Conservation (phyloP, 2,329 filamentous ascomycete genomes). For the Calonectria pseudoreteaudii region DNA sequence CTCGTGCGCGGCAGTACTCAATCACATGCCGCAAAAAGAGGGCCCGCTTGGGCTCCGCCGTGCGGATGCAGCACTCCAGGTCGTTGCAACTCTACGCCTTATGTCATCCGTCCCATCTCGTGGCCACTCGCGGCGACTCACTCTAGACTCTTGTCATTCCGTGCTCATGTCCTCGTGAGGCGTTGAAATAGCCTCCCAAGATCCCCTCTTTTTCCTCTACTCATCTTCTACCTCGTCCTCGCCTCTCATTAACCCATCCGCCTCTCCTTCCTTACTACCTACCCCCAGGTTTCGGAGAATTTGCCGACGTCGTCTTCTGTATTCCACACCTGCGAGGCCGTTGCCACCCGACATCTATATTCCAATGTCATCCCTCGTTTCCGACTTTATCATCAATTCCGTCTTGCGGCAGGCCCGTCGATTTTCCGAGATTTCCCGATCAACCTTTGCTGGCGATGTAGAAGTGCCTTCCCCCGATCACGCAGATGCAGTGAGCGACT, state of each 20-base stretch:
- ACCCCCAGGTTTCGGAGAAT: constrained; percentile 5
- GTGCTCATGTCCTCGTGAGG: constrained; percentile 26
- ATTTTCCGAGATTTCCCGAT: constrained; percentile 65
- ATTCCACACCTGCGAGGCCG: constrained; percentile 11
- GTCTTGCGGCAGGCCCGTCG: constrained; percentile 74
- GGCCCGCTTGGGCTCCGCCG: constrained; percentile 27
- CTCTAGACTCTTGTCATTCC: constrained; percentile 41
- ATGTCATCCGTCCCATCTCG: constrained; percentile 39
- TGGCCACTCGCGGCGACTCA: constrained; percentile 28
- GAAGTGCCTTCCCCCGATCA: constrained; percentile 41
- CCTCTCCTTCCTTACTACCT: not conserved
- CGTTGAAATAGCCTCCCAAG: constrained; percentile 11
- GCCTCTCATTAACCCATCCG: not conserved
- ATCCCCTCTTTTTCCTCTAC: constrained; percentile 5
- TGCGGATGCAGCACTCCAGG: constrained; percentile 33
- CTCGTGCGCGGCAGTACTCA: constrained; percentile 11
- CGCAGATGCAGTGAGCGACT: constrained; percentile 43
- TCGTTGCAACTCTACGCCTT: constrained; percentile 32
- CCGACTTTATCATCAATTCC: constrained; percentile 74
- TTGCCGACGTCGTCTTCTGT: not conserved
- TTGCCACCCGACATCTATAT: constrained; percentile 27
- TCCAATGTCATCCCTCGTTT: constrained; percentile 72
- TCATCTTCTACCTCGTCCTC: constrained; percentile 15
- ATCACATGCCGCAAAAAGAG: constrained; percentile 39
- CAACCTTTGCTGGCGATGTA: constrained; percentile 51